These are phyloP conservation scores for Cyberlindnera subsufficiens DNA, from an alignment of 805 yeast species.

Conservation along the genomic window DNA sequence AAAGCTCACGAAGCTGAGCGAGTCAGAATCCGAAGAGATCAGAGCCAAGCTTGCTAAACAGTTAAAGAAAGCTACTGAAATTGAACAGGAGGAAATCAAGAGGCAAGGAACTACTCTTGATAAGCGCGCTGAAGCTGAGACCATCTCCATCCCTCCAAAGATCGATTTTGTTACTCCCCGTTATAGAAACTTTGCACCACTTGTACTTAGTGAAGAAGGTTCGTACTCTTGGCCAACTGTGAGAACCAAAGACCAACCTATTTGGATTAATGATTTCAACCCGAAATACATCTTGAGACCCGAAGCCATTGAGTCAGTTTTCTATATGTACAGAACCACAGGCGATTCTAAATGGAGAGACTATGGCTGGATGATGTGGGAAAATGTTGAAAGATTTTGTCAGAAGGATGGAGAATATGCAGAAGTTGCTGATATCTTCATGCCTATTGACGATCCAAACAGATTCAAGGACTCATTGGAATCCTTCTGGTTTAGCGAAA, in stretches of 20 bases:
- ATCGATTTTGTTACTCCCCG: not conserved
- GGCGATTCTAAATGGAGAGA: slow-evolving; percentile 54
- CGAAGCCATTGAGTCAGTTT: slow-evolving; percentile 56
- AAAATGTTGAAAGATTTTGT: slow-evolving; percentile 28
- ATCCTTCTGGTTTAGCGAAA: slow-evolving; percentile 54
- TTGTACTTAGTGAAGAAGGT: slow-evolving; percentile 6
- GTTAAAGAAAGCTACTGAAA: not conserved
- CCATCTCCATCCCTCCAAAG: not conserved
- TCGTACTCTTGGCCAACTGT: slow-evolving; percentile 7
- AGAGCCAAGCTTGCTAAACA: not conserved
- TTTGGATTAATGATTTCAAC: slow-evolving; percentile 29
- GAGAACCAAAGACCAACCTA: slow-evolving; percentile 20
- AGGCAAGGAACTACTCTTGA: not conserved
- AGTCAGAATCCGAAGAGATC: not conserved
- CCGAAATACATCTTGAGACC: slow-evolving; percentile 47
- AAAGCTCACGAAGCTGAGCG: not conserved
- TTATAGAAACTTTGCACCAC: slow-evolving; percentile 2
- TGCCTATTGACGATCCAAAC: slow-evolving; percentile 18
- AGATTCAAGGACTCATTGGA: slow-evolving; percentile 33
- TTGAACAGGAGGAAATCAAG: not conserved
- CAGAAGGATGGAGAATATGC: slow-evolving; percentile 30
- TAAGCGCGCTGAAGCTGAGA: not conserved
- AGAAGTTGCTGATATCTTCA: slow-evolving; percentile 35
- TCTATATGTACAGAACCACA: slow-evolving; percentile 52
- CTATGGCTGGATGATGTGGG: slow-evolving; percentile 45